Base-by-base conservation (phyloP, 1,284 basidiomycete species). In the Amylostereum areolatum region DNA sequence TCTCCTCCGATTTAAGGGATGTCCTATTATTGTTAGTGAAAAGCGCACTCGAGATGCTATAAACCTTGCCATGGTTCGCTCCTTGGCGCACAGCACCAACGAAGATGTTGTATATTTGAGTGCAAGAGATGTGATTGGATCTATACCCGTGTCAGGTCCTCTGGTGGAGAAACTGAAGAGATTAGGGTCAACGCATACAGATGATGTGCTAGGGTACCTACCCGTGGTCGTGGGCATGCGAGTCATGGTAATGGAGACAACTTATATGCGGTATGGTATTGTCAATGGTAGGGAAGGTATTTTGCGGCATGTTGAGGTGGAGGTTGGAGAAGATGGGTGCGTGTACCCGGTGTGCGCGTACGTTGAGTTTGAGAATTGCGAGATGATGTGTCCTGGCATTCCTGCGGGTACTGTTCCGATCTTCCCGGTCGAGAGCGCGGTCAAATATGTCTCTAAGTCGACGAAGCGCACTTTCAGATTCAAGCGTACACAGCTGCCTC, bases 251-350 rank as follows among this genome's bases (percentile, higher is more conserved):
- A 55, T 52, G 0, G 56, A 63, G 8, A 66, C 64, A 32, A 40
- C 60, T 2, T 59, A 57, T 7, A 52, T 65, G 11, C 42, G 37
- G 1, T 35, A 51, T 2, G 47, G 53, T 0, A 49, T 59, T 3
- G 64, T 65, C 4, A 66, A 66, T 39, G 64, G 65, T 2, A 48
- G 51, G 1, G 55, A 62, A 44, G 64, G 65, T 0, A 44, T 50
- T 0, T 8, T 66, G 2, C 10, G 29, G 0, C 25, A 51, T 2
- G 52, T 66, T 1, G 35, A 55, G 4, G 62, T 55, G 30, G 44
- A 53, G 11, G n/a, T 25, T 8, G 44, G 42, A 18, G 18, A 34
- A 11, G 41, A 43, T n/a, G 41, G 28, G 4, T 11, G 27, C 10
- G 6, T 28, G 7, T 28, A 43, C 25, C n/a, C 41, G 8, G 25